Percentiles rank a stretch among this genome's conserved stretches.
Conservation (phyloP, 805 yeast species). For the Metschnikowia colocasiae region DNA sequence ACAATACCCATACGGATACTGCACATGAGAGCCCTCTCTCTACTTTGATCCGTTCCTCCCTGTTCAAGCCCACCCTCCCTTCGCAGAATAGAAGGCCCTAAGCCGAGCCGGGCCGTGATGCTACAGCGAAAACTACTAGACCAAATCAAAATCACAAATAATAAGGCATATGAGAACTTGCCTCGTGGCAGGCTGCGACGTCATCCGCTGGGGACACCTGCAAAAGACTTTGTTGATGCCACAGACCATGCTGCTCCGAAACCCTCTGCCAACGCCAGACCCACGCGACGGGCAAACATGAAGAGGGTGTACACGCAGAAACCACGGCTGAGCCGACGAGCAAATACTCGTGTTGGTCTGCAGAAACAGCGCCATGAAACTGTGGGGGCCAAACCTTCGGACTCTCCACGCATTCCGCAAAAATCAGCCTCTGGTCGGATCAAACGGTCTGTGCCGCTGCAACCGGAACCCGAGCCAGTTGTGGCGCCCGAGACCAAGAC, state of each 20-base stretch:
- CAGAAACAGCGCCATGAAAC: not conserved
- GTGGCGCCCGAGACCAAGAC: not conserved
- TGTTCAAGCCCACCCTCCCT: not conserved
- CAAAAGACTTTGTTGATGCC: not conserved
- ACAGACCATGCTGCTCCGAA: not conserved
- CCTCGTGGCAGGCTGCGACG: constrained; percentile 16
- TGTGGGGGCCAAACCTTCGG: not conserved
- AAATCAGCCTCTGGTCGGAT: not conserved
- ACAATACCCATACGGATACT: not conserved
- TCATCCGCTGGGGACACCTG: not conserved
- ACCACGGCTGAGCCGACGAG: not conserved
- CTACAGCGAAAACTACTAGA: constrained; percentile 14
- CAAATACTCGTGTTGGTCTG: not conserved
- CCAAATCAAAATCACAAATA: constrained; percentile 19
- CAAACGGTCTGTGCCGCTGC: not conserved
- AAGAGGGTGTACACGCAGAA: constrained; percentile 1
- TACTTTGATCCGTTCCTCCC: not conserved
- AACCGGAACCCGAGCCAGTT: not conserved
- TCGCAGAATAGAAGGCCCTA: not conserved
- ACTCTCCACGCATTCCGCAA: not conserved
- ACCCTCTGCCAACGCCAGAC: not conserved
- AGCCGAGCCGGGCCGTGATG: constrained; percentile 6
- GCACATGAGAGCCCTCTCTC: not conserved
- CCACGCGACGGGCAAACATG: not conserved
- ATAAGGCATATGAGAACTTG: constrained; percentile 17